A percentile compares a stretch with the other conserved stretches of the same genome.
These are phyloP conservation scores for Kwoniella shandongensis DNA, from an alignment of 768 basidiomycete genomes.

Conservation along the genomic window DNA sequence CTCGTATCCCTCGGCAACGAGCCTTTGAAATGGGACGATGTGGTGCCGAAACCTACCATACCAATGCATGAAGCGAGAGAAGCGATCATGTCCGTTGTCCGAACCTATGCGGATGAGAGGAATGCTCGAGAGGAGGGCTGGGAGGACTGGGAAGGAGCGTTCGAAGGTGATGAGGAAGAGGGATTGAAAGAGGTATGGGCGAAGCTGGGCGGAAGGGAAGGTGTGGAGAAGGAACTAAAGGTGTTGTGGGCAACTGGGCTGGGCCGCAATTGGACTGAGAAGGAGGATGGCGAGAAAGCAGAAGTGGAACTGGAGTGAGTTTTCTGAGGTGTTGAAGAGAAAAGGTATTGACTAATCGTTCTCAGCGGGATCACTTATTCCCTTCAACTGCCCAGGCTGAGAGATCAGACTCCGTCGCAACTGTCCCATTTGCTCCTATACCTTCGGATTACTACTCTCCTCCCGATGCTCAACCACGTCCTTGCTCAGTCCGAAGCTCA, in stretches of 20 bases:
- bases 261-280: constrained; percentile 24
- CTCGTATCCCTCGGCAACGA: constrained; percentile 20
- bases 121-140: constrained; percentile 18
- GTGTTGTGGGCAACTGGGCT: constrained; percentile 23
- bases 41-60: constrained; percentile 28
- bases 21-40: constrained; percentile 37
- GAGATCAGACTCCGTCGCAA: constrained; percentile 20
- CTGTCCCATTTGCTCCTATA: constrained; percentile 31
- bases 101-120: constrained; percentile 13
- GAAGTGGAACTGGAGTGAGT: constrained; percentile 45
- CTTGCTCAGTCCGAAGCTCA: constrained; percentile 8
- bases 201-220: constrained; percentile 2
- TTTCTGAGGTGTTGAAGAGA: neutral
- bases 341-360: neutral
- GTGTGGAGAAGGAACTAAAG: constrained; percentile 20
- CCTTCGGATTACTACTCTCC: constrained; percentile 33
- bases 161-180: constrained; percentile 15
- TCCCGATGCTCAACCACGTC: constrained; percentile 20
- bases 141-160: constrained; percentile 23
- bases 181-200: constrained; percentile 16
- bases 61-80: constrained; percentile 21
- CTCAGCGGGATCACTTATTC: constrained; percentile 25
- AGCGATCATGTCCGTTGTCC: constrained; percentile 41
- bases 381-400: constrained; percentile 32
- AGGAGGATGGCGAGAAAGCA: constrained; percentile 24